phyloP scores from a whole-genome alignment of 306 rosid species.

The Lithocarpus polystachyus region DNA sequence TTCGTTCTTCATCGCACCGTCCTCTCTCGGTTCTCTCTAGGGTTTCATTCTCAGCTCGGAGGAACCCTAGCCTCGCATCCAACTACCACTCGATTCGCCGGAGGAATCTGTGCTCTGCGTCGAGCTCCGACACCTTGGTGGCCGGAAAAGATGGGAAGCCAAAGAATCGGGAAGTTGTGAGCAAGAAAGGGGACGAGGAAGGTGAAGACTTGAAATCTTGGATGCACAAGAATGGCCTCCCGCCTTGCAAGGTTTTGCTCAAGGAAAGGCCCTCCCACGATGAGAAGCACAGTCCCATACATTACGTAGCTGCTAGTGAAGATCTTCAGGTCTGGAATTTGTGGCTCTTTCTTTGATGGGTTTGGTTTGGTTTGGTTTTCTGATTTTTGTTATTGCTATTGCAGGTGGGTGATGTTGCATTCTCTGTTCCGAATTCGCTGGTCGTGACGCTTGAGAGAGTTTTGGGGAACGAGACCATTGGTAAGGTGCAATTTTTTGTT shows the following conservation, averaged over 20 bases:
- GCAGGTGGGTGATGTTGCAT: constrained; percentile 91
- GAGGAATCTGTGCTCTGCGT: constrained; percentile 45
- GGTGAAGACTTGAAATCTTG: constrained; percentile 75
- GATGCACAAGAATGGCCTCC: constrained; percentile 90
- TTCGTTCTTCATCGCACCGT: constrained; percentile 30
- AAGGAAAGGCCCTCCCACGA: constrained; percentile 59
- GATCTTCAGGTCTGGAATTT: constrained; percentile 59
- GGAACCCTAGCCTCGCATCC: background rate
- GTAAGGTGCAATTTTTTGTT: constrained; percentile 48
- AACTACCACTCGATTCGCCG: constrained; percentile 23
- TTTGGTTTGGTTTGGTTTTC: constrained; percentile 13
- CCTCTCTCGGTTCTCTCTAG: constrained; percentile 30
- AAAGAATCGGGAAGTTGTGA: constrained; percentile 28
- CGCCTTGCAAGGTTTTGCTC: constrained; percentile 80
- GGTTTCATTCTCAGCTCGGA: constrained; percentile 32
- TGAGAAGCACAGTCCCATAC: constrained; percentile 60
- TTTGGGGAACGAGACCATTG: constrained; percentile 85
- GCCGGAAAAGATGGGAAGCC: constrained; percentile 45
- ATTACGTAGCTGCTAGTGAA: constrained; percentile 85
- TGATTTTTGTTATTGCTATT: constrained; percentile 10
- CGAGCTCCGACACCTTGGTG: constrained; percentile 69
- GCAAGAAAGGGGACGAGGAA: constrained; percentile 42
- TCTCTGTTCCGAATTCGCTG: constrained; percentile 76
- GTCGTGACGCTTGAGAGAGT: constrained; percentile 94
- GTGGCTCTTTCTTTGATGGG: background rate